Evolutionary conservation across 345 rosid species (phyloP), one percentile per base, ranked within the genome.

Genomic region (Lagerstroemia speciosa): DNA sequence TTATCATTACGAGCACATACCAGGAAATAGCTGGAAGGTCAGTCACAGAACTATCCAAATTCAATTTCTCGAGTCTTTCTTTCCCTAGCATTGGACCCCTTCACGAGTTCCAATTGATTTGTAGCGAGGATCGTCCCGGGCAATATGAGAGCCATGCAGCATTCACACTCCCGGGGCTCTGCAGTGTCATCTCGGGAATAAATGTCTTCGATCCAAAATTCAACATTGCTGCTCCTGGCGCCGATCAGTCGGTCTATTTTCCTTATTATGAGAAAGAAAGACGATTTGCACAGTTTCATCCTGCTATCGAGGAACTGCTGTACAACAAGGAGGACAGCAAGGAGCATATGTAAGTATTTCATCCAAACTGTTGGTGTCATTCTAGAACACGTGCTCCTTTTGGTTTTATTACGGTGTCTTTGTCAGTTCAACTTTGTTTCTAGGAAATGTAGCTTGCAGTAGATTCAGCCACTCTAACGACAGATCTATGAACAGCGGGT

Each of bases 1-100:
- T 93, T 78, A 75, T 91, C 74, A 83, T 93, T 65, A 86, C 92
- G 2, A 91, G 96, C 82, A 89, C 94, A 32, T 91, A 79, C 74
- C 94, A 93, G 72, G 98, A 93, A 74, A 93, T 93, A 10, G 91
- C 96, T 17, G 97, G 98, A 82, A 87, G 90, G 98, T 84, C 61
- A 30, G 98, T 83, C 64, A 66, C n/a, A 45, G 55, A 33, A 16
- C 64, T 26, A 20, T 8, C 37, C 2, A 3, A 22, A 3, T 27
- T 14, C 2, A 0, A 2, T n/a, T 34, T 26, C 17, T 40, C 7
- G 9, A 19, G n/a, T n/a, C n/a, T n/a, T n/a, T 17, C 67, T 36
- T 52, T 15, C 62, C 26, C n/a, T n/a, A n/a, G n/a, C n/a, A n/a
- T n/a, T n/a, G n/a, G n/a, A n/a, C n/a, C n/a, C n/a, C n/a, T n/a